phyloP scores from a whole-genome alignment of 2,329 filamentous ascomycete species.

The Trichoderma koningii region DNA sequence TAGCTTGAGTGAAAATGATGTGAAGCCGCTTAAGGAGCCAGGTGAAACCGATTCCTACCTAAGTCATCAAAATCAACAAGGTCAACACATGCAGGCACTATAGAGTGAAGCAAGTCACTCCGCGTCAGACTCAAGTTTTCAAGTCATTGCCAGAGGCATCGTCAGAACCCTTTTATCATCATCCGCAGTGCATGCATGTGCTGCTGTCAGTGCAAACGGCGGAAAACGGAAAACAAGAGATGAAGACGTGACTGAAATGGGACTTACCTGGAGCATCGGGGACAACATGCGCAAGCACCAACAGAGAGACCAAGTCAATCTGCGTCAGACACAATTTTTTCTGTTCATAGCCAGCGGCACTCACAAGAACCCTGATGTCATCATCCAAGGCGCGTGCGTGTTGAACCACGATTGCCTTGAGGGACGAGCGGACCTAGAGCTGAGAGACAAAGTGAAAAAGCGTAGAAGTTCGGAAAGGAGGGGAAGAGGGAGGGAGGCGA shows the following conservation, averaged over 20 bases:
- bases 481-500: not conserved
- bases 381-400: not conserved
- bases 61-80: too few species aligned
- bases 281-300: too few species aligned
- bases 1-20: too few species aligned
- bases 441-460: not conserved
- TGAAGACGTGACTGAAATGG: too few species aligned
- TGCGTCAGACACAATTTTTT: not conserved
- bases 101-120: not conserved
- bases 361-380: not conserved
- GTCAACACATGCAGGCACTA: too few species aligned
- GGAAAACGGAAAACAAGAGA: not conserved
- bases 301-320: not conserved
- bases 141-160: not conserved
- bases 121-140: not conserved
- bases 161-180: not conserved
- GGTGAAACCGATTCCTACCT: too few species aligned
- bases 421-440: too few species aligned
- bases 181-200: not conserved
- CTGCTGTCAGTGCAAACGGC: not conserved
- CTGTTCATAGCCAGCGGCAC: not conserved
- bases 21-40: too few species aligned
- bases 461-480: too few species aligned
- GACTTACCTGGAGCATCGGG: too few species aligned
- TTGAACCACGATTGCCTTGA: not conserved